These are phyloP conservation scores for Pulveroboletus sp. DNA, from an alignment of 768 basidiomycete species.

Conservation along the genomic window DNA sequence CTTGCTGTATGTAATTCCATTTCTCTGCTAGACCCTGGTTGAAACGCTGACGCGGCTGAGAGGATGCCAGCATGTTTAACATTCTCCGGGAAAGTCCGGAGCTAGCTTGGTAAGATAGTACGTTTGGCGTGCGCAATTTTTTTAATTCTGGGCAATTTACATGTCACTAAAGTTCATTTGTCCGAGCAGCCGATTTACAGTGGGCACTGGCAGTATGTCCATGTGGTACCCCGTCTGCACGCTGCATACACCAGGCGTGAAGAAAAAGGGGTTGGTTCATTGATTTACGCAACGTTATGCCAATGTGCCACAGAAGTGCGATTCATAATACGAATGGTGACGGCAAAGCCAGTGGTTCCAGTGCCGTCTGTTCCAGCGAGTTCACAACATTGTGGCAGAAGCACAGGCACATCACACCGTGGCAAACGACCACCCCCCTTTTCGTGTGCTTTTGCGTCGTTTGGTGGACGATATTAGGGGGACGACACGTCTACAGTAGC, in stretches of 20 bases:
- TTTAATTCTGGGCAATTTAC: conserved; percentile 5
- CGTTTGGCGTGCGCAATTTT: background rate
- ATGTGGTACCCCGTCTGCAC: background rate
- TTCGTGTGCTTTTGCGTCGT: background rate
- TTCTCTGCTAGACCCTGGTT: background rate
- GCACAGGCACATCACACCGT: conserved; percentile 5
- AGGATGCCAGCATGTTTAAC: conserved; percentile 11
- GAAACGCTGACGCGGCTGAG: conserved; percentile 7
- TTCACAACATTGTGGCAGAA: conserved; percentile 17
- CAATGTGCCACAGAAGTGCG: background rate
- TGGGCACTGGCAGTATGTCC: too few species aligned
- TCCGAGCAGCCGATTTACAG: background rate
- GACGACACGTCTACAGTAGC: background rate
- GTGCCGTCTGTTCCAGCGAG: conserved; percentile 1
- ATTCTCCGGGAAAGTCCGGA: conserved; percentile 2
- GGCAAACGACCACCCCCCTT: conserved; percentile 5
- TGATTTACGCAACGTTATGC: conserved; percentile 2
- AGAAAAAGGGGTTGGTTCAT: background rate
- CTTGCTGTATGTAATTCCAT: conserved; percentile 22
- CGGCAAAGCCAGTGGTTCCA: background rate
- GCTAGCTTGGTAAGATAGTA: background rate
- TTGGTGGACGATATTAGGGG: background rate
- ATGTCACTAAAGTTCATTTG: background rate
- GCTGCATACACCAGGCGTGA: background rate
- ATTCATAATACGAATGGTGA: conserved; percentile 7